These are phyloP conservation scores for Argentina anserina DNA, from an alignment of 306 rosid species.

Conservation along the genomic window DNA sequence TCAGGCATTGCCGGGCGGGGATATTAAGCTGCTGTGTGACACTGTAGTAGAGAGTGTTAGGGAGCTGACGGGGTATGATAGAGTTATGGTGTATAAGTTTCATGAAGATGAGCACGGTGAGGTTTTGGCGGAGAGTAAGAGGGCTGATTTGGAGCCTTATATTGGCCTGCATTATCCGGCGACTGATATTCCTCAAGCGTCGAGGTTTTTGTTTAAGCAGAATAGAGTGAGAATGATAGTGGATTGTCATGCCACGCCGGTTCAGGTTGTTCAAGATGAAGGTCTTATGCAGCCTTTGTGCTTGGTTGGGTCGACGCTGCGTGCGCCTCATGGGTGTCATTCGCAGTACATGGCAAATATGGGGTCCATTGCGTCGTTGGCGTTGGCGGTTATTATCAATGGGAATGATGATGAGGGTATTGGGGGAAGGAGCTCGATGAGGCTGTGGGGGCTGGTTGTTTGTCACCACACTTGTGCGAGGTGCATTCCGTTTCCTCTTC, in stretches of 20 bases:
- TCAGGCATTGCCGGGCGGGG: constrained; percentile 87
- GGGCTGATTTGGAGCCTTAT: constrained; percentile 83
- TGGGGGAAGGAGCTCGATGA: constrained; percentile 52
- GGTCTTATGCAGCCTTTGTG: constrained; percentile 78
- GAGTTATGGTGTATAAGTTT: constrained; percentile 94
- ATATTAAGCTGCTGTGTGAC: constrained; percentile 67
- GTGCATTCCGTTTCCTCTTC: constrained; percentile 77
- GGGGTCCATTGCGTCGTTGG: constrained; percentile 89
- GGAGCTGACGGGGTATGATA: constrained; percentile 79
- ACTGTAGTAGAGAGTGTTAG: constrained; percentile 79
- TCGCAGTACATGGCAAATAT: constrained; percentile 95
- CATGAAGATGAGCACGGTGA: constrained; percentile 99
- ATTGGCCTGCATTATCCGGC: constrained; percentile 96
- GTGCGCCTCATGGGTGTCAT: constrained; percentile 95
- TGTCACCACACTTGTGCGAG: constrained; percentile 92
- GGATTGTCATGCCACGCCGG: constrained; percentile 70
- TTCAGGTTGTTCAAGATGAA: constrained; percentile 68
- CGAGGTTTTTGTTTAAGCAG: constrained; percentile 94
- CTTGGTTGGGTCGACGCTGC: constrained; percentile 89
- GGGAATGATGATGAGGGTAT: constrained; percentile 61
- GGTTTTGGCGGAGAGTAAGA: constrained; percentile 87
- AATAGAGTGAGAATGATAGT: constrained; percentile 96
- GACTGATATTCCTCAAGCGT: constrained; percentile 94
- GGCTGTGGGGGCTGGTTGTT: constrained; percentile 96
- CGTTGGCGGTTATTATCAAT: constrained; percentile 81